phyloP scores from a whole-genome alignment of 495 filamentous ascomycete species.

The Lasiosphaeria hispida region DNA sequence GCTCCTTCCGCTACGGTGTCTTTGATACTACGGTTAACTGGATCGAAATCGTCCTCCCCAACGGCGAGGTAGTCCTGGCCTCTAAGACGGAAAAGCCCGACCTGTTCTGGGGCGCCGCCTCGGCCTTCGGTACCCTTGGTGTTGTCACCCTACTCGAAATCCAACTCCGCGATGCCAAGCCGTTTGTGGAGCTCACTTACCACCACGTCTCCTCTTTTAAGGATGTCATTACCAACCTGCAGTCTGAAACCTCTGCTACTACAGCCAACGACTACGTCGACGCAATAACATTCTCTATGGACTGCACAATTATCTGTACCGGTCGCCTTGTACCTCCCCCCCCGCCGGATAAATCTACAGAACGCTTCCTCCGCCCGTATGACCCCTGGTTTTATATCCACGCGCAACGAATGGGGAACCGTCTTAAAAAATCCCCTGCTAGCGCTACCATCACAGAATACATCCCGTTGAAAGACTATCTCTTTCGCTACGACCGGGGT shows the following conservation, averaged over 20 bases:
- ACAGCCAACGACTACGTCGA: slow-evolving; percentile 46
- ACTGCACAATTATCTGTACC: slow-evolving; percentile 49
- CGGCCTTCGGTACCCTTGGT: slow-evolving; percentile 58
- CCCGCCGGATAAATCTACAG: slow-evolving; percentile 27
- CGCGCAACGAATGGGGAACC: slow-evolving; percentile 24
- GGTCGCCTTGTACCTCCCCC: slow-evolving; percentile 45
- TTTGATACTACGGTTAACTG: slow-evolving; percentile 56
- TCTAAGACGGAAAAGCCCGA: slow-evolving; percentile 42
- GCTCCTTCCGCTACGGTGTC: slow-evolving; percentile 56
- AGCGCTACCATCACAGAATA: slow-evolving; percentile 16
- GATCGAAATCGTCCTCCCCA: slow-evolving; percentile 58
- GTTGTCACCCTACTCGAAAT: slow-evolving; percentile 58
- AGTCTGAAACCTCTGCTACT: slow-evolving; percentile 18
- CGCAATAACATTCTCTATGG: slow-evolving; percentile 48
- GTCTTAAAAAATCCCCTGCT: neutral
- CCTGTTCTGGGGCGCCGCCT: slow-evolving; percentile 57
- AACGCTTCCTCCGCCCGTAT: slow-evolving; percentile 38
- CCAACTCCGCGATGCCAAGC: slow-evolving; percentile 47
- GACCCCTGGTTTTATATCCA: slow-evolving; percentile 58
- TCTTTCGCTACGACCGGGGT: slow-evolving; percentile 62
- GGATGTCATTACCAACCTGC: slow-evolving; percentile 11
- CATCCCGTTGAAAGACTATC: slow-evolving; percentile 52
- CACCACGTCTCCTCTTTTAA: slow-evolving; percentile 9
- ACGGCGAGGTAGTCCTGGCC: slow-evolving; percentile 47
- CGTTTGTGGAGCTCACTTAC: slow-evolving; percentile 55